Percentiles rank a stretch among this genome's conserved stretches.
These are phyloP conservation scores for Syzygium jambos DNA, from an alignment of 345 rosid genomes.

Conservation along the genomic window DNA sequence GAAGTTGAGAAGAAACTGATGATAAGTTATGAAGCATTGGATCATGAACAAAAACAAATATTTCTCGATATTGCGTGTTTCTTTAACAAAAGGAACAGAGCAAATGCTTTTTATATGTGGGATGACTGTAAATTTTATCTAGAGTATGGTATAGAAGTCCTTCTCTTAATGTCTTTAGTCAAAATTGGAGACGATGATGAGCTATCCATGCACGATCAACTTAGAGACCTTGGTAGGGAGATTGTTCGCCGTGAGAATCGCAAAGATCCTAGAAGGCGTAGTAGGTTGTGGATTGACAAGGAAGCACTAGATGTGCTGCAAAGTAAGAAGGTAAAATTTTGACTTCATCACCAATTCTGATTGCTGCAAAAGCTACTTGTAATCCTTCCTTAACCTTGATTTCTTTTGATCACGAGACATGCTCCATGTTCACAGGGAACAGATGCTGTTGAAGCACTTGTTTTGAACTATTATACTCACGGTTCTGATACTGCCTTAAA, in stretches of 20 bases:
- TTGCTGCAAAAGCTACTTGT: background rate
- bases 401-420: background rate
- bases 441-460: background rate
- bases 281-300: background rate
- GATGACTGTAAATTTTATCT: conserved; percentile 2
- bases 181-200: background rate
- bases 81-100: background rate
- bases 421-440: background rate
- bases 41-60: background rate
- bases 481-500: background rate
- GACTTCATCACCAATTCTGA: background rate
- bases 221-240: conserved; percentile 1
- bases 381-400: background rate
- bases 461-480: background rate
- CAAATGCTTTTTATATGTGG: conserved; percentile 6
- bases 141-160: background rate
- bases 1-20: background rate
- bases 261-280: background rate
- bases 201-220: background rate
- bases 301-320: background rate
- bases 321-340: background rate
- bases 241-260: background rate
- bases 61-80: conserved; percentile 6
- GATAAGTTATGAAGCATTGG: background rate
- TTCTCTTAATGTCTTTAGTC: background rate